Conservation (phyloP, 2,329 filamentous ascomycete species). For the Aspergillus glaucus region DNA sequence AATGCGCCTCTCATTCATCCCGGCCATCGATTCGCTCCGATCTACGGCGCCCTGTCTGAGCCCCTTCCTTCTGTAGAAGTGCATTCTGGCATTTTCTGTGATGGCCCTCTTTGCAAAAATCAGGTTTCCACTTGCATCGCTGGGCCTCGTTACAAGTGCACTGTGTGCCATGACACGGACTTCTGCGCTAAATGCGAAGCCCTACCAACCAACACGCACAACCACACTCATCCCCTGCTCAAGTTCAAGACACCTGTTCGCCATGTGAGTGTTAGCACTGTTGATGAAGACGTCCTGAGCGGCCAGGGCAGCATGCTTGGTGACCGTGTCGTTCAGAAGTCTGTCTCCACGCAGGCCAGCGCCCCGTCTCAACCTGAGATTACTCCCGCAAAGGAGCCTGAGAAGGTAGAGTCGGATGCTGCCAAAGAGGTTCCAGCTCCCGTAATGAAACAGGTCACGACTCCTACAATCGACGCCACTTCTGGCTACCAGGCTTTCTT, state of each 20-base stretch:
- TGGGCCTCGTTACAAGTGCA: conserved; percentile 92
- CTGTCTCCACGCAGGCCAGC: conserved; percentile 43
- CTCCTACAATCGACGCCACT: conserved; percentile 7
- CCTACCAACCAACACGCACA: conserved; percentile 74
- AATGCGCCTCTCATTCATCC: conserved; percentile 66
- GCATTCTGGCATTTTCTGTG: conserved; percentile 87
- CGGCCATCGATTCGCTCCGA: conserved; percentile 77
- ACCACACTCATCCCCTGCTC: conserved; percentile 92
- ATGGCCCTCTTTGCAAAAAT: conserved; percentile 76
- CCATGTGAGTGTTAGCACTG: conserved; percentile 78
- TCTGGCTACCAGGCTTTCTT: conserved; percentile 57
- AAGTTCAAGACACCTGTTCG: conserved; percentile 93
- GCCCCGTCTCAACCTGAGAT: conserved; percentile 39
- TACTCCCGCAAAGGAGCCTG: background rate
- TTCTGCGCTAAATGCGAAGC: conserved; percentile 95
- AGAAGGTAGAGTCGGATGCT: conserved; percentile 29
- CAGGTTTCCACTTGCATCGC: conserved; percentile 55
- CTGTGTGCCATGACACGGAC: conserved; percentile 88
- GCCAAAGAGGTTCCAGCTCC: conserved; percentile 27
- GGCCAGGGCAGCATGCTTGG: conserved; percentile 64
- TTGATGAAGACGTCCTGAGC: conserved; percentile 67
- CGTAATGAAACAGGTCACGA: conserved; percentile 20
- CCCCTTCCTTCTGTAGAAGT: conserved; percentile 44
- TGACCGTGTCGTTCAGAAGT: conserved; percentile 45
- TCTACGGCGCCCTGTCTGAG: conserved; percentile 64